A percentile compares a stretch with the other conserved stretches of the same genome.
Evolutionary conservation across 306 rosid species (phyloP).

Genomic region (Fagus crenata): DNA sequence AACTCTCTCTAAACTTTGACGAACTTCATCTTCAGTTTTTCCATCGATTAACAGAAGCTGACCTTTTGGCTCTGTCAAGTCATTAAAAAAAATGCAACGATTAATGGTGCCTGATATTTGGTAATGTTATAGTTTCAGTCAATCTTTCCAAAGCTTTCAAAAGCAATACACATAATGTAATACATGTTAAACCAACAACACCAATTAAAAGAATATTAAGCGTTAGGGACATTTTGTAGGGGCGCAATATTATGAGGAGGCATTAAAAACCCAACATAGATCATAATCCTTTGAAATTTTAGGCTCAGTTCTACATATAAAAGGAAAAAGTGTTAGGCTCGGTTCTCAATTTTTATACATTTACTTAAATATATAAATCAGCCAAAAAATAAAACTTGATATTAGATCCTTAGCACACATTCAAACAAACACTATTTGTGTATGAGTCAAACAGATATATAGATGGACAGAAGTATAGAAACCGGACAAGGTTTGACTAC

Average conservation of each 20-base stretch:
- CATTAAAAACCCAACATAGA: neutral
- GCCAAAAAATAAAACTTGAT: neutral
- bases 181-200: neutral
- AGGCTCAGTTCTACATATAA: neutral
- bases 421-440: neutral
- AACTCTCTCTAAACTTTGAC: slow-evolving; percentile 88
- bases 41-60: slow-evolving; percentile 94
- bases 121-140: neutral
- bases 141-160: neutral
- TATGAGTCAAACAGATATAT: neutral
- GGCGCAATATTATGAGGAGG: neutral
- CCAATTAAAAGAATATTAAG: neutral
- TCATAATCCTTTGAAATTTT: neutral
- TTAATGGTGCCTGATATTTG: neutral
- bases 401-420: neutral
- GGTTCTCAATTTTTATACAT: neutral
- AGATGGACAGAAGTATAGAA: neutral
- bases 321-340: neutral
- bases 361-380: neutral
- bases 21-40: slow-evolving; percentile 84
- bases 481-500: no score
- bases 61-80: slow-evolving; percentile 86
- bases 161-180: neutral
- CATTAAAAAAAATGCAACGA: slow-evolving; percentile 9
- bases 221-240: neutral